Base-by-base conservation (phyloP, 2,329 filamentous ascomycete genomes). In the Monilinia laxa region DNA sequence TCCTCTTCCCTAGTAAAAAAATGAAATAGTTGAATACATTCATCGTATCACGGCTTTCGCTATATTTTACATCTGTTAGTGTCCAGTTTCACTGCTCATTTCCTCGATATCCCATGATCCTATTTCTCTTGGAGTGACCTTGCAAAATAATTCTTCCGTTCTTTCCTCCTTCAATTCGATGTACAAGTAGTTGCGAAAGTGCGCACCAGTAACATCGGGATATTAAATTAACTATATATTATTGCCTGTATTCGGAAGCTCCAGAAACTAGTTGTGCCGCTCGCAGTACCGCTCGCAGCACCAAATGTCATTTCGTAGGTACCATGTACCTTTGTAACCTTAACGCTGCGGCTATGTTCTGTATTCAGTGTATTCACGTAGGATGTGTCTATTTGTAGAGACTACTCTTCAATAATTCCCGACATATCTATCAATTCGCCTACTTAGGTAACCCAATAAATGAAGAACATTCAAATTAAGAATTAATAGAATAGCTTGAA, bases 231-330 rank as follows among this genome's bases (percentile, higher is more conserved):
- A 12, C 12, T 25, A 20, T 14, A 51, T 40, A 40, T n/a, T 51
- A 38, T 38, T 38, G 20, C 38, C 28, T 18, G 3, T 9, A 25
- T 20, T 20, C 28, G 16, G 20, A n/a, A 38, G 31, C n/a, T 40
- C 31, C 16, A 14, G 45, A 23, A 51, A 28, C 10, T 9, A 25
- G 58, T 62, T 1, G 31, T 62, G 38, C 58, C 7, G 47, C 23
- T 23, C 45, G 31, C 58, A 51, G 31, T 62, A 51, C 58, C 7
- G 45, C 23, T 23, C 45, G 31, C 58, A 51, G 58, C 31, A 45
- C 28, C 58, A 62, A 62, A 51, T 62, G 45, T 20, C 58, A 62
- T 62, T 38, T 38, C 31, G 42, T 23, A 51, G 23, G 58, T 62
- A 40, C 4, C n/a, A 25, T 14, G 20, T 40, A 62, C n/a, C 7